Evolutionary conservation across 2,329 filamentous ascomycete genomes (phyloP).

Genomic region (Diaporthe nobilis): DNA sequence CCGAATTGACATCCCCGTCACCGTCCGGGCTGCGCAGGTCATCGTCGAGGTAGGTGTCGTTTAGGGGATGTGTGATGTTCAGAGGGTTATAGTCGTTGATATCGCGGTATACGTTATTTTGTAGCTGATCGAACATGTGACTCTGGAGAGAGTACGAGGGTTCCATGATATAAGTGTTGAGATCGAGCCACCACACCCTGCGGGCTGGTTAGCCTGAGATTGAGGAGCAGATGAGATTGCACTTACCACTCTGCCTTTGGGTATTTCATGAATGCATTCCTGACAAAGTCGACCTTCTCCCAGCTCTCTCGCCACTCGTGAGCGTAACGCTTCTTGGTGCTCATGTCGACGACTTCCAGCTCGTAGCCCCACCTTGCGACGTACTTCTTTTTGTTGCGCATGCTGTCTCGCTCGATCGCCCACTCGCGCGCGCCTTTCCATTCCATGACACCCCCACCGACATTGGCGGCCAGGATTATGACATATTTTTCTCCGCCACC

Average conservation of each 20-base stretch:
- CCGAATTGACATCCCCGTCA: conserved; percentile 81
- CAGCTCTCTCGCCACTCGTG: conserved; percentile 99
- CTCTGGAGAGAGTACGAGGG: conserved; percentile 89
- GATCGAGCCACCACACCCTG: conserved; percentile 99
- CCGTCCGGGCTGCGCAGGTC: conserved; percentile 80
- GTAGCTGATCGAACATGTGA: conserved; percentile 89
- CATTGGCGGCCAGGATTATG: conserved; percentile 92
- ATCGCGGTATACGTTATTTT: conserved; percentile 86
- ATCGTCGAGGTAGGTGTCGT: conserved; percentile 81
- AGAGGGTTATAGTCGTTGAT: conserved; percentile 97
- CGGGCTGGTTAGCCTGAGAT: conserved; percentile 43
- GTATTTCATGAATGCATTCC: conserved; percentile 91
- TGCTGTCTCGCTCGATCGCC: conserved; percentile 97
- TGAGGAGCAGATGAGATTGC: background rate
- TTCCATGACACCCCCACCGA: conserved; percentile 98
- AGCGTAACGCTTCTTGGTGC: conserved; percentile 97
- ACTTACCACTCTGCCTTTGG: conserved; percentile 95
- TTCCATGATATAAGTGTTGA: conserved; percentile 99
- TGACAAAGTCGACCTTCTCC: conserved; percentile 97
- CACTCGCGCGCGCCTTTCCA: conserved; percentile 98
- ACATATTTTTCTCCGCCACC: conserved; percentile 94
- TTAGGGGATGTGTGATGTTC: conserved; percentile 89
- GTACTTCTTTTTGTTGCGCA: conserved; percentile 95
- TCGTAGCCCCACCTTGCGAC: conserved; percentile 92
- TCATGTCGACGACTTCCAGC: conserved; percentile 97